Evolutionary conservation across 1,284 basidiomycete species (phyloP).

Genomic region (Wolfiporia cocos): DNA sequence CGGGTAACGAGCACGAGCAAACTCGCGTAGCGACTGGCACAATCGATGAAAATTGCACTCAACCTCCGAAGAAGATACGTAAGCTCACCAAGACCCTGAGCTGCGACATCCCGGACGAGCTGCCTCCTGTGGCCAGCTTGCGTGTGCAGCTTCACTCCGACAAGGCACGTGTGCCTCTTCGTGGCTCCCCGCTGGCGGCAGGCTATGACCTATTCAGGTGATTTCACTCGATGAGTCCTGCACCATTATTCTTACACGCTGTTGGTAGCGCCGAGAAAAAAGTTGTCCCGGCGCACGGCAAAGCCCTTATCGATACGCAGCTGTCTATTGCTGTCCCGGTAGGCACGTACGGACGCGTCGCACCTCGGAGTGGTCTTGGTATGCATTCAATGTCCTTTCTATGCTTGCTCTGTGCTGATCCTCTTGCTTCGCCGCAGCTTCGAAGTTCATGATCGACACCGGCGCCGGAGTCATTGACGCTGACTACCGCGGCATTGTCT

Average conservation of each 20-base stretch:
- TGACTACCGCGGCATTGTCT: constrained; percentile 91
- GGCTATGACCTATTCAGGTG: constrained; percentile 94
- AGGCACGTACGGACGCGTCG: constrained; percentile 94
- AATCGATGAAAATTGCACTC: no score
- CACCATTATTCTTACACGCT: constrained; percentile 1
- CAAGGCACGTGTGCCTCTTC: constrained; percentile 81
- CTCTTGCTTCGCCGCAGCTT: constrained; percentile 46
- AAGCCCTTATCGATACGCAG: constrained; percentile 87
- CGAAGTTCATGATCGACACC: constrained; percentile 95
- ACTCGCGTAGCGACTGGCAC: no score
- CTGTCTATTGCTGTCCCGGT: constrained; percentile 88
- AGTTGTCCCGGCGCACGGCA: constrained; percentile 77
- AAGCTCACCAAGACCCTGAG: constrained; percentile 41
- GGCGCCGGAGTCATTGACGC: constrained; percentile 96
- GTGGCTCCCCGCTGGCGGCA: constrained; percentile 82
- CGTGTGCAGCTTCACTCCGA: constrained; percentile 84
- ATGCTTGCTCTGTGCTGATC: background rate
- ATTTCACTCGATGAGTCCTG: constrained; percentile 11
- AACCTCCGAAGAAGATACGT: constrained; percentile 60
- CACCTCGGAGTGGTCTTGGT: constrained; percentile 93
- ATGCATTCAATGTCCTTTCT: constrained; percentile 18
- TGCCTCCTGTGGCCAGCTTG: constrained; percentile 46
- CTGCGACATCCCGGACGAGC: constrained; percentile 17
- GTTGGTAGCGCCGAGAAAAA: constrained; percentile 67
- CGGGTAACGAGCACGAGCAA: no score